Evolutionary conservation across 805 yeast genomes (phyloP), one percentile per base, ranked within the genome.

Genomic region (Nakazawaea populi): DNA sequence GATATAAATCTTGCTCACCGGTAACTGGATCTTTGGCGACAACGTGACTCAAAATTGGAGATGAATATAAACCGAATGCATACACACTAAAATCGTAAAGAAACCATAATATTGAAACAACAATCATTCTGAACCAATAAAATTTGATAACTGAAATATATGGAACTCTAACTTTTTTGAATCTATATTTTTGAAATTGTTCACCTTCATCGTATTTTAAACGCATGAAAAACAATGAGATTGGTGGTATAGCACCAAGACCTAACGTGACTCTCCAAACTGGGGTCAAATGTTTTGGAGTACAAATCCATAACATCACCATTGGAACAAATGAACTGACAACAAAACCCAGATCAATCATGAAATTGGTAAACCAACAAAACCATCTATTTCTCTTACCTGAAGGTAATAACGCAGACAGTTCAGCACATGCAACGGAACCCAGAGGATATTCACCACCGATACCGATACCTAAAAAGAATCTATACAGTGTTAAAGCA

Each of bases 401-500:
- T n/a, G 81, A 75, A 14, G 91, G 87, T 58, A 90, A 71, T 55
- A 80, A 70, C 51, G 87, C 83, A 44, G 95, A 82, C 39, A 95
- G 94, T 68, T 91, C 97, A 31, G 97, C 90, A 58, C 95, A 89
- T 37, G 96, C 95, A 18, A 91, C 92, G 7, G 96, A 85, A 43
- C 96, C 91, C 11, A 95, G 85, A 44, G 97, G 96, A 64, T 91
- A 91, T 69, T 91, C 98, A 46, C 95, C 91, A 60, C 98, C 98
- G 59, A 92, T 87, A 60, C 91, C 95, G 56, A 89, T 73, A 69
- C 98, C 98, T 47, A 91, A 71, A 68, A 91, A 84, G 67, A 88
- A 88, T 67, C 98, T 79, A 66, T 85, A 89, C 8, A 84, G 85
- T 7, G 96, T 88, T 49, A 91, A 69, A 24, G 94, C 92, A 12